Evolutionary conservation across 2,329 filamentous ascomycete species (phyloP), one percentile per base, ranked within the genome.

Genomic region (Cladosporium halotolerans): DNA sequence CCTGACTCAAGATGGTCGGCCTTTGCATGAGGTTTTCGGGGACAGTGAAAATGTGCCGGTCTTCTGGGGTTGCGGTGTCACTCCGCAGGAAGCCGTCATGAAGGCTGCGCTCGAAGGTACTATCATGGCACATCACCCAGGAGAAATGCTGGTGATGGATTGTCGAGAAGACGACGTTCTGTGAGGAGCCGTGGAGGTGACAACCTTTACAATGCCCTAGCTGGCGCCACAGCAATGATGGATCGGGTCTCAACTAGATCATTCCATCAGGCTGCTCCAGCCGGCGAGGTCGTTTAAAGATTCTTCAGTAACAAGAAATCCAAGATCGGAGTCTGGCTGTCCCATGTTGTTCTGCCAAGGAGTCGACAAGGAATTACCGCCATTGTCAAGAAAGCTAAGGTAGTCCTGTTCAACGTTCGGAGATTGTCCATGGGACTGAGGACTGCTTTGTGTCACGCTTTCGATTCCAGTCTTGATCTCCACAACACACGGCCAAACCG

Each of bases 341-440:
- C 36, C 32, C 44, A 46, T 18, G 19, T 36, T 18, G 13, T 14
- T 36, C 13, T 7, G 14, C 44, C 44, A 46, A 13, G 32, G 44
- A 19, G 44, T 45, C 31, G 34, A 36, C 4, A 45, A 32, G 19
- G 44, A 45, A 36, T 45, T 45, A 11, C 44, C 34, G 14, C 44
- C 44, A 14, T 45, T 36, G 31, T 45, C 44, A 28, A 45, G 19
- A 18, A 45, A 45, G 8, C 13, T 10, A 32, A 45, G 44, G 2
- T 34, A 45, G 14, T 45, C 44, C 3, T 74, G 72, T 67, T 75
- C 77, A 42, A 70, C 64, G 34, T 69, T 54, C 34, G 52, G 72
- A 89, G 88, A 73, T 85, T 96, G 65, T 96, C 90, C 86, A 90
- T 96, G 62, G 89, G 89, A 0, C 84, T 91, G 59, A 16, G 28